phyloP scores from a whole-genome alignment of 176 grass and related monocot genomes.

The Avena sativa region DNA sequence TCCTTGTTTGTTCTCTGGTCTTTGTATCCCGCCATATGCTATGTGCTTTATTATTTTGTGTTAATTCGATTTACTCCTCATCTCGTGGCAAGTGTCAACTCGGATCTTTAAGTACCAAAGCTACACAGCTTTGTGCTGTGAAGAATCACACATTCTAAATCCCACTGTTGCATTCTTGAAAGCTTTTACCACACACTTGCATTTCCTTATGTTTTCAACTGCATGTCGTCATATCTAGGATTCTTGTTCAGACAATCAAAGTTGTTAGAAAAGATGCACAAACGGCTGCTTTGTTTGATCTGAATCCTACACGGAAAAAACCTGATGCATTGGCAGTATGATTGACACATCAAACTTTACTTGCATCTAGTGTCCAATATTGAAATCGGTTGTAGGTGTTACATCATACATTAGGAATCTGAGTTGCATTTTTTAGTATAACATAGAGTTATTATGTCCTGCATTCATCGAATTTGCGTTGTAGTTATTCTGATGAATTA shows the following conservation, averaged over 20 bases:
- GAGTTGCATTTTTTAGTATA: not conserved
- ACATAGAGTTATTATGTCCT: constrained; percentile 21
- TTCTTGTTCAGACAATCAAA: constrained; percentile 36
- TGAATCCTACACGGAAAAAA: constrained; percentile 29
- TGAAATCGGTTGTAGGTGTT: constrained; percentile 22
- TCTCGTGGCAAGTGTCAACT: constrained; percentile 15
- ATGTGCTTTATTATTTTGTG: constrained; percentile 38
- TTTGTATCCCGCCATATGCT: constrained; percentile 32
- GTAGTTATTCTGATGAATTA: constrained; percentile 17
- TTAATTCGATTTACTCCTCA: constrained; percentile 1
- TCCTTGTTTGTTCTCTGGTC: constrained; percentile 32
- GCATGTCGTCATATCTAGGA: constrained; percentile 16
- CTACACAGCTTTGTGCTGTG: constrained; percentile 9
- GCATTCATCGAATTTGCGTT: constrained; percentile 6
- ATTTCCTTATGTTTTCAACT: constrained; percentile 20
- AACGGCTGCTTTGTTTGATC: constrained; percentile 3
- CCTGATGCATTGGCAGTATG: constrained; percentile 30
- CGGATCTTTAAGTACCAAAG: constrained; percentile 24
- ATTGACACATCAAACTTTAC: constrained; percentile 10
- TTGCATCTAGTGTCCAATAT: constrained; percentile 11
- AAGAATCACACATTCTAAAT: constrained; percentile 15
- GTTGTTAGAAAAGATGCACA: constrained; percentile 31
- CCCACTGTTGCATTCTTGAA: constrained; percentile 30
- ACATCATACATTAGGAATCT: constrained; percentile 18
- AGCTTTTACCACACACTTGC: constrained; percentile 9